Conservation (phyloP, 1,139 yeast genomes). For the Kodamaea ohmeri region DNA sequence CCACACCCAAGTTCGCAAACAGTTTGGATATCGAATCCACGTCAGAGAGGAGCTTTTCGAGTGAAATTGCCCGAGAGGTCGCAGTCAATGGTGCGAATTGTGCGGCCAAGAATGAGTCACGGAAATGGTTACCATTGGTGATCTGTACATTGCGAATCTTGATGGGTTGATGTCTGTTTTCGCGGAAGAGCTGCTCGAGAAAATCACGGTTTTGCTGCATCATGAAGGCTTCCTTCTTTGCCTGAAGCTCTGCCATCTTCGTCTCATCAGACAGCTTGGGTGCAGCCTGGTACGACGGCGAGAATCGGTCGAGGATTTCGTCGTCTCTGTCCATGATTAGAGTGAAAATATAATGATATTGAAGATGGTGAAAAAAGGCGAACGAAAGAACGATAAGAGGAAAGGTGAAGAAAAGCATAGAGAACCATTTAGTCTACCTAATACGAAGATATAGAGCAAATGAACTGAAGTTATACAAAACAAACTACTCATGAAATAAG, state of each 20-base stretch:
- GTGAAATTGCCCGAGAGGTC: constrained; percentile 26
- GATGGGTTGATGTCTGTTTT: constrained; percentile 45
- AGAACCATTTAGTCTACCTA: no score
- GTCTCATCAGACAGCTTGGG: constrained; percentile 26
- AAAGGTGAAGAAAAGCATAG: no score
- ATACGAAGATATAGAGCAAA: no score
- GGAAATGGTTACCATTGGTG: constrained; percentile 50
- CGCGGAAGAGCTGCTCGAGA: constrained; percentile 41
- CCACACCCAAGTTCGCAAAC: constrained; percentile 42
- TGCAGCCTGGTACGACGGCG: constrained; percentile 15
- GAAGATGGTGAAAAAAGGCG: no score
- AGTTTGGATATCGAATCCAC: constrained; percentile 45
- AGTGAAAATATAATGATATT: no score
- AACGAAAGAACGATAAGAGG: no score
- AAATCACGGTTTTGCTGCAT: constrained; percentile 39
- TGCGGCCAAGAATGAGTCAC: constrained; percentile 49
- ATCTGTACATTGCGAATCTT: constrained; percentile 49
- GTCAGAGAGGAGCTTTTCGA: constrained; percentile 34
- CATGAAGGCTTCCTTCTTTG: constrained; percentile 33
- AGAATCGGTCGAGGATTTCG: constrained; percentile 28
- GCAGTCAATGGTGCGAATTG: constrained; percentile 53
- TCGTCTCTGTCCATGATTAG: constrained; percentile 19
- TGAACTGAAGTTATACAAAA: no score
- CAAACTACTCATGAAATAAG: no score
- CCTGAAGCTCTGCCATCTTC: constrained; percentile 28